Conservation (phyloP, 768 basidiomycete genomes). For the Leccinum disarticulatum region DNA sequence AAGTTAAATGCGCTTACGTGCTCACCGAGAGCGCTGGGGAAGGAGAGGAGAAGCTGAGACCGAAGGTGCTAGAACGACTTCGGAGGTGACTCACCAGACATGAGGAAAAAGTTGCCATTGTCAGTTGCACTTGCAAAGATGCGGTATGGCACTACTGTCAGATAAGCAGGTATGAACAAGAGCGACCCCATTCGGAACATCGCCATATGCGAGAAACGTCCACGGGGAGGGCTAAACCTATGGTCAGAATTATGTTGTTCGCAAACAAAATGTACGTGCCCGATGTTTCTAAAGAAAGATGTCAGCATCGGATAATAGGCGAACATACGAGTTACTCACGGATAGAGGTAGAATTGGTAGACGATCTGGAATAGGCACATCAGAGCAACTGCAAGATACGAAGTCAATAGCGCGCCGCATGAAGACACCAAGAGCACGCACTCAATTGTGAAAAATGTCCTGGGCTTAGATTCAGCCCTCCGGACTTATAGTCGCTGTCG, state of each 20-base stretch:
- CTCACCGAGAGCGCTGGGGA: constrained; percentile 65
- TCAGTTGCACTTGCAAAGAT: constrained; percentile 66
- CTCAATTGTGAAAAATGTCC: constrained; percentile 91
- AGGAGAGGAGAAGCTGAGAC: constrained; percentile 8
- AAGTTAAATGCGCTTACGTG: constrained; percentile 56
- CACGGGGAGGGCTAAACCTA: constrained; percentile 64
- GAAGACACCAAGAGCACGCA: constrained; percentile 34
- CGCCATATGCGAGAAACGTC: constrained; percentile 78
- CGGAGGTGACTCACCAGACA: constrained; percentile 58
- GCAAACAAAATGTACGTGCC: constrained; percentile 37
- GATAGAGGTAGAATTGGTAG: constrained; percentile 90
- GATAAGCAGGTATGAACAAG: constrained; percentile 88
- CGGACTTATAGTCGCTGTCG: constrained; percentile 70
- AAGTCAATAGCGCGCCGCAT: constrained; percentile 6
- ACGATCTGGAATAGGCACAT: constrained; percentile 95
- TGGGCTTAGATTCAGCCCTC: constrained; percentile 90
- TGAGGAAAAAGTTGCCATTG: constrained; percentile 75
- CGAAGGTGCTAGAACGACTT: not conserved
- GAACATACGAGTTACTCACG: constrained; percentile 48
- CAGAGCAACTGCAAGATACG: constrained; percentile 62
- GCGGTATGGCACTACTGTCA: constrained; percentile 74
- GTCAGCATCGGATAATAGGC: not conserved
- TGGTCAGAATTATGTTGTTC: constrained; percentile 7
- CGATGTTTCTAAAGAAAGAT: constrained; percentile 53
- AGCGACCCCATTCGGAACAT: constrained; percentile 90